Base-by-base conservation (phyloP, 306 rosid species). In the Vachellia pachyceras region DNA sequence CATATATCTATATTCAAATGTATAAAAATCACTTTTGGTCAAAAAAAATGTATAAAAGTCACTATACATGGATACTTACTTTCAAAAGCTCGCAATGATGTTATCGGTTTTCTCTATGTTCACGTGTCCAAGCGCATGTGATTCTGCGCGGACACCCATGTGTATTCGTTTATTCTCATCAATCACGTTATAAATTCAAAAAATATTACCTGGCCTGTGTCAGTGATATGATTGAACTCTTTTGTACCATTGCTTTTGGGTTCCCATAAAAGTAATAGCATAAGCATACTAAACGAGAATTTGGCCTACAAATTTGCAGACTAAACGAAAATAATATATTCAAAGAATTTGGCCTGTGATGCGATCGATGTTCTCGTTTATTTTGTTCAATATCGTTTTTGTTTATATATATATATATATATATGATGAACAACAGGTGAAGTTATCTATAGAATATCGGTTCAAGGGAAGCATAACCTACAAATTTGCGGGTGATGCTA, bases 401-500 rank as follows among this genome's bases (percentile, higher is more conserved):
- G 10, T 10, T 3, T 58, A 8, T 22, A 58, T 58, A 11, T 23
- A 3, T 60, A 60, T 58, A 8, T 22, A 58, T 58, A 11, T 23
- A 3, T 60, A 60, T 58, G 1, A 63, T 35, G 44, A 15, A 35
- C 44, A 18, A 77, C 72, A 93, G 97, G 93, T 93, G 42, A 88
- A 77, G 84, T 82, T 93, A n/a, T 83, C 90, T 12, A 9, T 93
- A 20, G 92, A 91, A 76, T 80, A 9, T 47, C 87, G 90, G 60
- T 93, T 93, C 86, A 93, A 93, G 71, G 82, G 97, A 87, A 88
- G 93, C 83, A 65, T 90, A 82, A 82, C 72, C 7, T 93, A 78
- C 86, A 54, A 88, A 69, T 87, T 93, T 65, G 80, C 86, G 0
- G 77, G 82, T 25, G 97, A 93, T 72, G 77, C 1, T 44, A 4